A percentile compares a stretch with the other conserved stretches of the same genome.
These are phyloP conservation scores for Henckelia pumila DNA, from an alignment of 257 asterid genomes.

Conservation along the genomic window DNA sequence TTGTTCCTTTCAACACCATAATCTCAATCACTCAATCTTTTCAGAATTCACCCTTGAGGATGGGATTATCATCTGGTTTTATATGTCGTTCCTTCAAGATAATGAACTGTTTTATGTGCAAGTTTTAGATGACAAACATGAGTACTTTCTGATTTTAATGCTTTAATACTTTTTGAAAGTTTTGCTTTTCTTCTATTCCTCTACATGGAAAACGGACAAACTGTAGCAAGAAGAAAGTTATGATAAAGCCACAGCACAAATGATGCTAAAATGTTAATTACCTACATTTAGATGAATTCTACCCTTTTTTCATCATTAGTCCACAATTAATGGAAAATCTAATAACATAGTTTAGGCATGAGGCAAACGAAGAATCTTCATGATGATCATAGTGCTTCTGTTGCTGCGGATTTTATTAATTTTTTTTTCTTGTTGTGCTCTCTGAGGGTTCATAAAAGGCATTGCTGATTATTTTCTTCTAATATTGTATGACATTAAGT, in stretches of 20 bases:
- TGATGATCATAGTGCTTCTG: not conserved
- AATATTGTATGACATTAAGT: not conserved
- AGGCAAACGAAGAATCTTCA: not conserved
- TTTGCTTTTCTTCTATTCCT: not conserved
- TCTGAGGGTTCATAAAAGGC: not conserved
- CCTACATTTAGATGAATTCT: not conserved
- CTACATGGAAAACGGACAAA: no score
- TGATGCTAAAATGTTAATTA: not conserved
- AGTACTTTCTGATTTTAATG: not conserved
- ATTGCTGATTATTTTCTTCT: slow-evolving; percentile 3
- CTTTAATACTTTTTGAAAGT: not conserved
- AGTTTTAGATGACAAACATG: slow-evolving; percentile 5
- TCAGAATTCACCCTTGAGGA: not conserved
- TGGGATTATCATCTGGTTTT: not conserved
- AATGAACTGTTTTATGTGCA: not conserved
- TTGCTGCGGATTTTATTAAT: not conserved
- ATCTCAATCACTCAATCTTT: not conserved
- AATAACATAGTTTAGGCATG: not conserved
- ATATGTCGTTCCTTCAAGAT: not conserved
- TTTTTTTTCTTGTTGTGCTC: not conserved
- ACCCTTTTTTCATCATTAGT: not conserved
- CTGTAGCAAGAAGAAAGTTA: not conserved
- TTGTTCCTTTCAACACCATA: not conserved
- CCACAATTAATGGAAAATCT: not conserved
- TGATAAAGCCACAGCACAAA: not conserved